These are phyloP conservation scores for Nannizziopsis barbatae DNA, from an alignment of 2,329 filamentous ascomycete genomes.

Conservation along the genomic window DNA sequence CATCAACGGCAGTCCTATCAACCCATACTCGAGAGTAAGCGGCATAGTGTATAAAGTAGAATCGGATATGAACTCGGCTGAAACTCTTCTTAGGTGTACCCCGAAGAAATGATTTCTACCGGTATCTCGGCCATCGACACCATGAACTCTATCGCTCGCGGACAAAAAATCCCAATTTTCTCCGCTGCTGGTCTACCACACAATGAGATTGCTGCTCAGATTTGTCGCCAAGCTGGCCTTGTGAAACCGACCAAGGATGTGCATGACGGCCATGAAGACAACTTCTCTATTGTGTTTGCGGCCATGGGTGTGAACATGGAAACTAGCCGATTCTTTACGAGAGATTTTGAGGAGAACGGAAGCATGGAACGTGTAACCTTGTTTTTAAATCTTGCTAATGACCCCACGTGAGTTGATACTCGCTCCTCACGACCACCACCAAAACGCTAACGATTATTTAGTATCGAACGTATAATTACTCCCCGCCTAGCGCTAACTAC, in stretches of 20 bases:
- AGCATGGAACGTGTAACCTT: constrained; percentile 94
- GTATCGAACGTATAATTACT: constrained; percentile 98
- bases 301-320: constrained; percentile 99
- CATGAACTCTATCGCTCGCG: constrained; percentile 96
- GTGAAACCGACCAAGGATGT: constrained; percentile 91
- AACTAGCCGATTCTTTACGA: constrained; percentile 94
- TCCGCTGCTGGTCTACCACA: constrained; percentile 95
- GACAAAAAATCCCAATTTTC: constrained; percentile 99
- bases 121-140: constrained; percentile 99
- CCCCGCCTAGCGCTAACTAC: constrained; percentile 96
- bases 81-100: constrained; percentile 59
- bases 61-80: neutral
- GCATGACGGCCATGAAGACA: constrained; percentile 94
- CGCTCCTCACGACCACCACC: too few relatives aligned
- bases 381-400: constrained; percentile 98
- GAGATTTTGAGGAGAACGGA: constrained; percentile 98
- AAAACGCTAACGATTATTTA: constrained; percentile 27
- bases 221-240: constrained; percentile 90
- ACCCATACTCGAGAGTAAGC: constrained; percentile 86
- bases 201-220: constrained; percentile 98
- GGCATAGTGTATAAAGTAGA: neutral
- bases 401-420: constrained; percentile 65
- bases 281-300: constrained; percentile 98
- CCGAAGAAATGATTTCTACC: constrained; percentile 99
- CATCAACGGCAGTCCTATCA: constrained; percentile 98